These are phyloP conservation scores for Penicillium samsonianum DNA, from an alignment of 495 filamentous ascomycete genomes.

Conservation along the genomic window DNA sequence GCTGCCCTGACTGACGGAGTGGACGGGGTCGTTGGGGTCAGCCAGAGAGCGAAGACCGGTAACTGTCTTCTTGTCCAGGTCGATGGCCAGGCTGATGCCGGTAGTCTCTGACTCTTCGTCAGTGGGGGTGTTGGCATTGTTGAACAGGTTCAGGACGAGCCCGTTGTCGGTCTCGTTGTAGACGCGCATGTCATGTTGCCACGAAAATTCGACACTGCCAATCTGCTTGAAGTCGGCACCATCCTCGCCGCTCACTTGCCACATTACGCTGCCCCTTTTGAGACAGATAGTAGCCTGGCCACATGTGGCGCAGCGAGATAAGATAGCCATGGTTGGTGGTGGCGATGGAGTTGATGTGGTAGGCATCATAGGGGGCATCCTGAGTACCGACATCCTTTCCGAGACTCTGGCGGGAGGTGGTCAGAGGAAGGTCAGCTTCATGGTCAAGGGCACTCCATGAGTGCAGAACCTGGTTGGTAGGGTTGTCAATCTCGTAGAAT, in stretches of 20 bases:
- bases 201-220: constrained; percentile 42
- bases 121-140: constrained; percentile 38
- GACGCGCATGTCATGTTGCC: constrained; percentile 46
- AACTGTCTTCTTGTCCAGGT: constrained; percentile 43
- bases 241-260: constrained; percentile 41
- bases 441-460: constrained; percentile 39
- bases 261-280: constrained; percentile 41
- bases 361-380: constrained; percentile 39
- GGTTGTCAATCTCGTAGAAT: constrained; percentile 46
- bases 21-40: constrained; percentile 39
- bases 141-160: constrained; percentile 34
- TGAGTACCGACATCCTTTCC: constrained; percentile 23
- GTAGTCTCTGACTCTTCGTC: constrained; percentile 33
- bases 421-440: constrained; percentile 18
- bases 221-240: constrained; percentile 46
- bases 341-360: constrained; percentile 43
- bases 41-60: constrained; percentile 35
- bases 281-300: constrained; percentile 38
- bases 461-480: constrained; percentile 35
- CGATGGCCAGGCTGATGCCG: constrained; percentile 42
- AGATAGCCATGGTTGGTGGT: constrained; percentile 39
- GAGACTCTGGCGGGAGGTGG: constrained; percentile 30
- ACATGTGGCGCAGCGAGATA: constrained; percentile 41
- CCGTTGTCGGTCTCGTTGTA: constrained; percentile 38
- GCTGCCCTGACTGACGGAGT: constrained; percentile 50